Conservation (phyloP, 140 eudicot species). For the Oenanthe javanica region DNA sequence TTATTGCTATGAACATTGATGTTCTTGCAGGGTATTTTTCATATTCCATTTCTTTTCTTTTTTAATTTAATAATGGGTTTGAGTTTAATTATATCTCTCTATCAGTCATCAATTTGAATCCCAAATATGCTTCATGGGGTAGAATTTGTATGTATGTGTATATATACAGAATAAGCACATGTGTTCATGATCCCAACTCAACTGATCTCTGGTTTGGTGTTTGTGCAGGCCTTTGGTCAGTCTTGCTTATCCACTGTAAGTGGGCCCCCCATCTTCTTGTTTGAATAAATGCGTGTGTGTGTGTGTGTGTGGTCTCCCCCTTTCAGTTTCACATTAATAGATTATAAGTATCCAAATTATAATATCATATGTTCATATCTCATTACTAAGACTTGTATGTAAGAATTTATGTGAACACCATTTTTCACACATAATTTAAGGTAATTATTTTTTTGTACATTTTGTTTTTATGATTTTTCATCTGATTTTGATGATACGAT, state of each 20-base stretch:
- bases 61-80: neutral
- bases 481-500: neutral
- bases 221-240: conserved; percentile 85
- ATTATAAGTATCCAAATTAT: neutral
- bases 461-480: neutral
- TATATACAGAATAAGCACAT: neutral
- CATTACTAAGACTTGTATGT: neutral
- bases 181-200: neutral
- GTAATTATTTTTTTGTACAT: neutral
- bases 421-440: neutral
- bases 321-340: neutral
- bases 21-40: conserved; percentile 49
- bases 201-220: conserved; percentile 13
- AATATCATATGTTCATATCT: neutral
- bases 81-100: neutral
- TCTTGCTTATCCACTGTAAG: conserved; percentile 88
- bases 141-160: neutral
- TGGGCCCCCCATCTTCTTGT: conserved; percentile 1
- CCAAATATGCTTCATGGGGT: neutral
- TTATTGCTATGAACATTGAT: conserved; percentile 45
- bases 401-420: neutral
- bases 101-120: neutral
- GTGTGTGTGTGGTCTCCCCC: neutral
- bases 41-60: neutral
- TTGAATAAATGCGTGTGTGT: too few species aligned